Percentiles rank a stretch among this genome's conserved stretches.
Conservation (phyloP, 2,329 filamentous ascomycete species). For the Colletotrichum graminicola region DNA sequence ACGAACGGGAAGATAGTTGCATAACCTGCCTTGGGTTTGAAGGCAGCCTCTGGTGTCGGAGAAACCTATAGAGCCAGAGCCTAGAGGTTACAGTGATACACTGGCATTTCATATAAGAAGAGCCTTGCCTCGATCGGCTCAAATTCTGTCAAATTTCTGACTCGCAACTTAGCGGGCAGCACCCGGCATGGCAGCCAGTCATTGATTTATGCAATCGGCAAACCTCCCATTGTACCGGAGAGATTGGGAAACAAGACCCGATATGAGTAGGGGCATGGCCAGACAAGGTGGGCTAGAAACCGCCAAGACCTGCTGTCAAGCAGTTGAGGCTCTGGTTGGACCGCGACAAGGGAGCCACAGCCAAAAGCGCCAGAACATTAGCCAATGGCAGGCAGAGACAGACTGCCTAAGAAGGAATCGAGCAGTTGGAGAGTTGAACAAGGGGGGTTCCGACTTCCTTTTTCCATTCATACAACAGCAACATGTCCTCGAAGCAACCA, state of each 20-base stretch:
- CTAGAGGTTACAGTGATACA: background rate
- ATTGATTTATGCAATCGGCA: background rate
- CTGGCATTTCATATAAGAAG: background rate
- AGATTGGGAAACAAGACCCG: background rate
- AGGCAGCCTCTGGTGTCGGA: too few species aligned
- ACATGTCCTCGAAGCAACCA: background rate
- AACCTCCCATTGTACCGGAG: background rate
- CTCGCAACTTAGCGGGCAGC: background rate
- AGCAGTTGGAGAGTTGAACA: conserved; percentile 2
- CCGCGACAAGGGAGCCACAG: conserved; percentile 10
- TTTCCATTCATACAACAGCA: background rate
- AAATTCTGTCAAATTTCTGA: background rate
- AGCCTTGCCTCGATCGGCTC: conserved; percentile 6
- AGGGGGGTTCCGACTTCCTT: background rate
- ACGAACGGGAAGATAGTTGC: background rate
- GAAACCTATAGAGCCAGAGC: background rate
- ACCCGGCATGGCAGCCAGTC: background rate
- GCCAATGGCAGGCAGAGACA: conserved; percentile 11
- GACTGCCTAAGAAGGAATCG: background rate
- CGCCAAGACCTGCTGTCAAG: conserved; percentile 26
- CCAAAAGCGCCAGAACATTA: background rate
- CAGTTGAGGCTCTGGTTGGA: conserved; percentile 30
- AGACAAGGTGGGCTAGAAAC: background rate
- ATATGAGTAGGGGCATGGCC: background rate
- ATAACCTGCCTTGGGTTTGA: background rate